Evolutionary conservation across 2,329 filamentous ascomycete genomes (phyloP), one percentile per base, ranked within the genome.

Genomic region (Talaromyces sp.): DNA sequence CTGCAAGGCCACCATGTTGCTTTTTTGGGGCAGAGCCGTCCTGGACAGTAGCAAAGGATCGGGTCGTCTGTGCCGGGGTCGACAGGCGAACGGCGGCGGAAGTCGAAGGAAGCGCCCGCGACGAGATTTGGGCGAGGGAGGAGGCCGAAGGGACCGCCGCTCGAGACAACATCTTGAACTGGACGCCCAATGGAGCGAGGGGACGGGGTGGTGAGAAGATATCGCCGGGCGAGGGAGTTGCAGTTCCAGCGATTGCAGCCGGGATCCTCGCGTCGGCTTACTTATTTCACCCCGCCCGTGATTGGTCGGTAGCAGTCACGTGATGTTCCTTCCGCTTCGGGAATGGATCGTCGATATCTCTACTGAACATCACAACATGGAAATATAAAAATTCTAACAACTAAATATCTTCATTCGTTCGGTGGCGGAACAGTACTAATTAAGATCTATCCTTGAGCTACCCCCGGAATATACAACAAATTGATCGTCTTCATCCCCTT

Each of bases 1-100:
- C 95, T 81, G 87, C 90, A 70, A 99, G 85, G 62, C 92, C 92
- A 72, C 95, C 92, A 78, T 96, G 90, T 68, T 85, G 87, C 72
- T 82, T 79, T 77, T 88, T 83, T 65, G 85, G 79, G 65, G 75
- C 72, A 61, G 73, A 70, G 70, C 82, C 83, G 78, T 93, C 90
- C 76, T 91, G 88, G 69, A 92, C 89, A 64, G 90, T 92, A 72
- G 91, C 91, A 80, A 97, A 89, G 69, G 85, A 84, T 76, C 94
- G 88, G 70, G 73, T 69, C 64, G 73, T 71, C 69, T 70, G 68
- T 28, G 59, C 50, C 44, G 58, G 28, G 12, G 56, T 56, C 8
- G 61, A 59, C 50, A 62, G 53, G 63, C 72, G 72, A 69, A 72
- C 69, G 64, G 76, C 72, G 65, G 68, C 65, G 61, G 65, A 65